Percentiles rank a stretch among this genome's conserved stretches.
These are phyloP conservation scores for Kluyveromyces nonfermentans DNA, from an alignment of 805 yeast genomes.

Conservation along the genomic window DNA sequence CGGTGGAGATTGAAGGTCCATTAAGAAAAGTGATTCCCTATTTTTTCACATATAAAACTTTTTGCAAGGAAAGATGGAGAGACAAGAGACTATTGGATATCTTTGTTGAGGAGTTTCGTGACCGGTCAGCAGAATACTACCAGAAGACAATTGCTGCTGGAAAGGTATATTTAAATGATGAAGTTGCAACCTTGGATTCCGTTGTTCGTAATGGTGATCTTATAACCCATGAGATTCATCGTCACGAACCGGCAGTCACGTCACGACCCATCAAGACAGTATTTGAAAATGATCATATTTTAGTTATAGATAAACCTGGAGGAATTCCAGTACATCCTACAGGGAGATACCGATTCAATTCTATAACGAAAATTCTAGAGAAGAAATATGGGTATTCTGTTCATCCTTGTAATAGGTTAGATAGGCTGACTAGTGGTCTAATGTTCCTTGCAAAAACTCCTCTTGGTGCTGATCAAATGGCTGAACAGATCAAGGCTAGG, in stretches of 20 bases:
- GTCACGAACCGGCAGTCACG: conserved; percentile 86
- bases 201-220: conserved; percentile 73
- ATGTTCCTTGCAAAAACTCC: conserved; percentile 85
- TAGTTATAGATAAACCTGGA: conserved; percentile 87
- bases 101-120: conserved; percentile 77
- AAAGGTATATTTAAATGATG: conserved; percentile 61
- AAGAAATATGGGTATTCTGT: conserved; percentile 56
- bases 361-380: conserved; percentile 69
- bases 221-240: conserved; percentile 67
- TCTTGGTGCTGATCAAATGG: conserved; percentile 67
- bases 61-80: conserved; percentile 88
- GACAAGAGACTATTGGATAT: conserved; percentile 73
- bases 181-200: conserved; percentile 54
- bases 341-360: conserved; percentile 67
- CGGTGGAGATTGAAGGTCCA: conserved; percentile 47
- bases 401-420: conserved; percentile 85
- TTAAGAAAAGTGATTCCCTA: conserved; percentile 76
- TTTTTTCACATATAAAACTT: conserved; percentile 80
- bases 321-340: conserved; percentile 97
- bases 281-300: conserved; percentile 60
- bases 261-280: conserved; percentile 51
- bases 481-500: conserved; percentile 61
- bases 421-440: conserved; percentile 83
- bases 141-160: conserved; percentile 47
- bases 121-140: conserved; percentile 62